Conservation (phyloP, 257 asterid genomes). For the Paraleonurus japonicus region DNA sequence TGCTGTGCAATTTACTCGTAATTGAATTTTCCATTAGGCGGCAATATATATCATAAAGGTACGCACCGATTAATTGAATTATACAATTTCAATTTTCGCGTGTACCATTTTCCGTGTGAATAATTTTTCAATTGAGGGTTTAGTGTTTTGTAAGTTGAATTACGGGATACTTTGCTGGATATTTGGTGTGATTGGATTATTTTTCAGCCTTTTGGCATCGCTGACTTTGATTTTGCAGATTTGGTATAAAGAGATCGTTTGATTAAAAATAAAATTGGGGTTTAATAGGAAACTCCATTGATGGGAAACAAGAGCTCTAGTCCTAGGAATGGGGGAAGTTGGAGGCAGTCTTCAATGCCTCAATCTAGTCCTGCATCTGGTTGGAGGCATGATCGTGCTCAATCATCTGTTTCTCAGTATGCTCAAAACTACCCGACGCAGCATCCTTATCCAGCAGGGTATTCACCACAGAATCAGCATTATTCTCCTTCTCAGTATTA, state of each 20-base stretch:
- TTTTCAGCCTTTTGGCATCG: neutral
- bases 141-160: neutral
- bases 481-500: conserved; percentile 41
- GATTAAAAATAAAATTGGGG: neutral
- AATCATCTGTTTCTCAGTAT: conserved; percentile 46
- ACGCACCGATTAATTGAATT: neutral
- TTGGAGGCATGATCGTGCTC: conserved; percentile 48
- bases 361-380: conserved; percentile 45
- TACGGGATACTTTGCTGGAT: conserved; percentile 3
- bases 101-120: neutral
- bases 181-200: conserved; percentile 18
- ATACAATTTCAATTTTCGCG: neutral
- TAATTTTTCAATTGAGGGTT: neutral
- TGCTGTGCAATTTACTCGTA: conserved; percentile 13
- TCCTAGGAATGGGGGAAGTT: conserved; percentile 35
- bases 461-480: conserved; percentile 40
- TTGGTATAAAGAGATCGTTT: conserved; percentile 9
- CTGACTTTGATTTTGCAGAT: conserved; percentile 11
- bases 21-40: conserved; percentile 32
- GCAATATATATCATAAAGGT: neutral
- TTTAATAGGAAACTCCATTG: conserved; percentile 33
- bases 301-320: conserved; percentile 90
- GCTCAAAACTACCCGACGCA: conserved; percentile 46
- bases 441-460: conserved; percentile 37
- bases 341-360: conserved; percentile 53